A percentile compares a stretch with the other conserved stretches of the same genome.
phyloP scores from a whole-genome alignment of 192 early-diverging fungal species.

The Coemansia sp. region DNA sequence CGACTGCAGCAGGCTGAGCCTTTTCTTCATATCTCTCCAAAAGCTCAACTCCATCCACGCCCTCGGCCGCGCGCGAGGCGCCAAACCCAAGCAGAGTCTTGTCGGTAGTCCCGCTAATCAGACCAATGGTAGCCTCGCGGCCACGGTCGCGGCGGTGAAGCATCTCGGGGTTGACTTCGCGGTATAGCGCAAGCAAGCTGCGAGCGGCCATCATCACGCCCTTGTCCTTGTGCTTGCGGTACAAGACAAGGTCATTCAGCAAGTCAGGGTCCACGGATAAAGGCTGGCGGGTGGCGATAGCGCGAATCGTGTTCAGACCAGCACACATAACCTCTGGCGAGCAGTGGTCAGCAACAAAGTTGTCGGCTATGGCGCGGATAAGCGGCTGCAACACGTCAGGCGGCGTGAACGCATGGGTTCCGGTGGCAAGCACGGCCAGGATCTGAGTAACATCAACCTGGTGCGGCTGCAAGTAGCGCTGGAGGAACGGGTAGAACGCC shows the following conservation, averaged over 20 bases:
- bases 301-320: conserved; percentile 86
- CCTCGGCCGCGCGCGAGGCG: conserved; percentile 64
- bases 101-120: conserved; percentile 60
- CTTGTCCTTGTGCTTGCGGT: conserved; percentile 93
- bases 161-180: conserved; percentile 95
- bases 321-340: conserved; percentile 94
- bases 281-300: conserved; percentile 87
- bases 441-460: conserved; percentile 88
- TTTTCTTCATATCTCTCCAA: conserved; percentile 57
- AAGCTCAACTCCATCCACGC: conserved; percentile 83
- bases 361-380: conserved; percentile 91
- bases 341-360: conserved; percentile 93
- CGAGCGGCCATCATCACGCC: conserved; percentile 92
- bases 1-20: not conserved
- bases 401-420: conserved; percentile 90
- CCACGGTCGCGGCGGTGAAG: conserved; percentile 92
- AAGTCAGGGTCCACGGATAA: conserved; percentile 85
- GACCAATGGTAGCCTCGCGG: conserved; percentile 75
- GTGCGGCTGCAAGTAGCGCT: conserved; percentile 94
- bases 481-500: conserved; percentile 91
- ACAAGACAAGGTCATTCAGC: conserved; percentile 87
- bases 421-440: conserved; percentile 87
- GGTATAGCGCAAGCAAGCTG: conserved; percentile 87
- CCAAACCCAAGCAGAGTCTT: conserved; percentile 69
- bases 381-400: conserved; percentile 90